Evolutionary conservation across 2,329 filamentous ascomycete genomes (phyloP), one percentile per base, ranked within the genome.

Genomic region (Phialocephala subalpina): DNA sequence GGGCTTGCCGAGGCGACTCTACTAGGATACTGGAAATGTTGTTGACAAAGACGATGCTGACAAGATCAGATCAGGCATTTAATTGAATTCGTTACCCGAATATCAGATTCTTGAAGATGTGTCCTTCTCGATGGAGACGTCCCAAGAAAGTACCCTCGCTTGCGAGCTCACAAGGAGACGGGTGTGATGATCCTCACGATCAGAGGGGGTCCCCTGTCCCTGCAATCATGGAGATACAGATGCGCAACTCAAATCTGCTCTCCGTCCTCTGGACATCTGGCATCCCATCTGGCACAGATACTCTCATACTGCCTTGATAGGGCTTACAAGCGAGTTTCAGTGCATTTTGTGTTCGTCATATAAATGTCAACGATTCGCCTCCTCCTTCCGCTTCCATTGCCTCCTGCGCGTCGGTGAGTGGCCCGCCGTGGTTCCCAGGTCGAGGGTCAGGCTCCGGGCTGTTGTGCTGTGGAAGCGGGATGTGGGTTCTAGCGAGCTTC

Each of bases 301-400:
- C 38, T n/a, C n/a, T n/a, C n/a, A n/a, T n/a, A n/a, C n/a, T n/a
- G n/a, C n/a, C 16, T n/a, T 11, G n/a, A 49, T 29, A 33, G 49
- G 49, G 25, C 49, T 53, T 53, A 8, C 49, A 53, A 53, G 25
- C 49, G 49, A 53, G 49, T 53, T 53, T 53, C 49, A 53, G 9
- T 25, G 45, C 49, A 12, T 27, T 3, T 29, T 29, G 49, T 16
- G 14, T 11, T n/a, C 20, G 45, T n/a, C 20, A 22, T 22, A n/a
- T 4, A 14, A 2, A 47, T 47, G 12, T 9, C 38, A 38, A 3
- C 12, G 38, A 20, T 22, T 27, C 49, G 49, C 27, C 49, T 7
- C 27, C 49, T 53, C 49, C 47, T 52, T 25, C 25, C 25, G 49
- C 22, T 29, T 14, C 49, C n/a, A 49, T 2, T 6, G 1, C 1